Conservation (phyloP, 352 stramenopile species). For the Phytopythium ostracodes region DNA sequence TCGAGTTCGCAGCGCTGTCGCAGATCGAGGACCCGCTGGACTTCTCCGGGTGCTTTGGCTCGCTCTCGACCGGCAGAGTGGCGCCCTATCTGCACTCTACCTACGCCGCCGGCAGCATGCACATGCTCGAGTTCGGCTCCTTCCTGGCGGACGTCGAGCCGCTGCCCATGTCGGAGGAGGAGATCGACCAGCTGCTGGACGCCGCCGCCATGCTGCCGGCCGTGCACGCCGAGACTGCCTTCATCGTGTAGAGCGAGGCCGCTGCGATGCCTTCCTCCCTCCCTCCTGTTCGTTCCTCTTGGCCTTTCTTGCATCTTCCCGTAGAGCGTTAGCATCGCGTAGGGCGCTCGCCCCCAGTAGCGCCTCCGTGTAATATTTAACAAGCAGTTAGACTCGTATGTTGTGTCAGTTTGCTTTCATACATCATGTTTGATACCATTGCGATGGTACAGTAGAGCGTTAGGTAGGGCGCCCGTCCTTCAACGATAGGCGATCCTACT, state of each 20-base stretch:
- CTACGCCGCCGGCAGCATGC: neutral
- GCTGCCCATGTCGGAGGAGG: conserved; percentile 34
- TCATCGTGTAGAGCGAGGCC: conserved; percentile 19
- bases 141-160: conserved; percentile 28
- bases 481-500: neutral
- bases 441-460: too few species aligned
- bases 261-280: too few species aligned
- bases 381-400: neutral
- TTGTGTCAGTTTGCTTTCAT: too few species aligned
- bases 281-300: neutral
- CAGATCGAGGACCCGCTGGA: conserved; percentile 7
- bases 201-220: conserved; percentile 19
- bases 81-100: neutral
- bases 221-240: conserved; percentile 9
- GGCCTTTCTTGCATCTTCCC: neutral
- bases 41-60: conserved; percentile 4
- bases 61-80: conserved; percentile 8
- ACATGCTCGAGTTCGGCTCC: conserved; percentile 12
- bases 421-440: too few species aligned
- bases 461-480: neutral
- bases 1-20: neutral
- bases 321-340: neutral
- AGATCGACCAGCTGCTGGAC: conserved; percentile 43
- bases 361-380: neutral
- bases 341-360: too few species aligned